Conservation (phyloP, 768 basidiomycete species). For the Roridomyces roridus region DNA sequence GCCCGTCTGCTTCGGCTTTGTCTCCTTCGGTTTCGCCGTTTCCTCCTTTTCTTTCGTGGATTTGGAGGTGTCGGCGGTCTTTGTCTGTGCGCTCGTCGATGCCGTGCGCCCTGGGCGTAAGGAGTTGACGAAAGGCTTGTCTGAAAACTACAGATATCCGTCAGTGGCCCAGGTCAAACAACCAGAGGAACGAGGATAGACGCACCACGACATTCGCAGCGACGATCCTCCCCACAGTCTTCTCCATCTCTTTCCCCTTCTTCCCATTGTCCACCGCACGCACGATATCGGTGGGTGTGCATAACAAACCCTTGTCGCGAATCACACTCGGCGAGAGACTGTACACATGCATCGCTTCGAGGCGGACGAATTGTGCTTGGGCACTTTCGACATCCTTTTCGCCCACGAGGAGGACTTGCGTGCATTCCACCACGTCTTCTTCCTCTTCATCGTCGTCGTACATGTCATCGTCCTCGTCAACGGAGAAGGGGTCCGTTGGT, state of each 20-base stretch:
- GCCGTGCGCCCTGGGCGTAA: not conserved
- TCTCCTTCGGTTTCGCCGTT: not conserved
- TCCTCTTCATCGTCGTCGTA: conserved; percentile 45
- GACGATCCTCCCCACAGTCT: conserved; percentile 54
- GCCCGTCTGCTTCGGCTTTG: conserved; percentile 34
- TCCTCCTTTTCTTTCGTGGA: too few species aligned
- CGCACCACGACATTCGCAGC: conserved; percentile 53
- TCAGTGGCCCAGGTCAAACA: conserved; percentile 3
- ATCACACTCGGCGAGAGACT: conserved; percentile 72
- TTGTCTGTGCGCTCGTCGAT: too few species aligned
- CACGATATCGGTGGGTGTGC: conserved; percentile 45
- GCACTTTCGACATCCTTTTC: conserved; percentile 70
- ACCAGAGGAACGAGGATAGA: not conserved
- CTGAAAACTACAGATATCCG: too few species aligned
- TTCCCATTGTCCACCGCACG: conserved; percentile 46
- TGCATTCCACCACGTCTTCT: conserved; percentile 49
- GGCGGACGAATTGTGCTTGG: conserved; percentile 54
- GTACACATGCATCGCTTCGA: conserved; percentile 72
- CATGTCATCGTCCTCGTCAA: conserved; percentile 45
- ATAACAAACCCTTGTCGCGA: conserved; percentile 52
- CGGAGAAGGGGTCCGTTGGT: not conserved
- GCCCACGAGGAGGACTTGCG: conserved; percentile 62
- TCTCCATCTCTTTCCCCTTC: conserved; percentile 47
- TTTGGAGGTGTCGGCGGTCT: too few species aligned
- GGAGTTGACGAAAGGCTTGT: not conserved